Percentiles rank a stretch among this genome's conserved stretches.
phyloP scores from a whole-genome alignment of 495 filamentous ascomycete genomes.

The Lasiosphaeriaceae sp. region DNA sequence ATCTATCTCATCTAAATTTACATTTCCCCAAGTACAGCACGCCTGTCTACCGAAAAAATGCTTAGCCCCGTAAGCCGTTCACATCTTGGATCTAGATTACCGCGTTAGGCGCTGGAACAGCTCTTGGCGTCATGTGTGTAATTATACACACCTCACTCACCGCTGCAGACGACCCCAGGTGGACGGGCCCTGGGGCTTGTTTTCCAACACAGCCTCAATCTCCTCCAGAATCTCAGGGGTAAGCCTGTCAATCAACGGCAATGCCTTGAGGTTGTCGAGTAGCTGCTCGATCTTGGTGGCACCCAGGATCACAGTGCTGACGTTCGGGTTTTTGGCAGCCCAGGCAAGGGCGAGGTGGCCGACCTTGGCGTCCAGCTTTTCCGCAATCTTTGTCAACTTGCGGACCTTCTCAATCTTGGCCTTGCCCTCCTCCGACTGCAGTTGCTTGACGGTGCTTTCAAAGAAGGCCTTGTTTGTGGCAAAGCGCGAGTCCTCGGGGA shows the following conservation, averaged over 20 bases:
- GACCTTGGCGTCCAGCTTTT: constrained; percentile 57
- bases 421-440: constrained; percentile 28
- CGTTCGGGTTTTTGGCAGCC: constrained; percentile 71
- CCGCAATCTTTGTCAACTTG: constrained; percentile 56
- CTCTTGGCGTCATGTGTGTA: not conserved
- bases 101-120: no score
- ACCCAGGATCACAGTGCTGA: constrained; percentile 69
- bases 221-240: constrained; percentile 64
- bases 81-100: no score
- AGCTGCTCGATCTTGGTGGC: constrained; percentile 70
- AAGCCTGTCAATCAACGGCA: constrained; percentile 60
- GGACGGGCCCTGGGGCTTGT: constrained; percentile 24
- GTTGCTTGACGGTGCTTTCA: constrained; percentile 31
- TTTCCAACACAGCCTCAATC: constrained; percentile 54
- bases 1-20: no score
- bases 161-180: constrained; percentile 18
- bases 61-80: no score
- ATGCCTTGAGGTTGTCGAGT: constrained; percentile 59
- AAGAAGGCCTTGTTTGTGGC: constrained; percentile 43
- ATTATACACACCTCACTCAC: not conserved
- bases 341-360: constrained; percentile 67
- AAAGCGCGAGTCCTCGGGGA: constrained; percentile 55
- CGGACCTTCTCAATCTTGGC: constrained; percentile 44
- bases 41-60: no score
- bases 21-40: no score